A percentile compares a stretch with the other conserved stretches of the same genome.
Evolutionary conservation across 208 protist species (phyloP).

Genomic region (Novymonas esmeraldas): DNA sequence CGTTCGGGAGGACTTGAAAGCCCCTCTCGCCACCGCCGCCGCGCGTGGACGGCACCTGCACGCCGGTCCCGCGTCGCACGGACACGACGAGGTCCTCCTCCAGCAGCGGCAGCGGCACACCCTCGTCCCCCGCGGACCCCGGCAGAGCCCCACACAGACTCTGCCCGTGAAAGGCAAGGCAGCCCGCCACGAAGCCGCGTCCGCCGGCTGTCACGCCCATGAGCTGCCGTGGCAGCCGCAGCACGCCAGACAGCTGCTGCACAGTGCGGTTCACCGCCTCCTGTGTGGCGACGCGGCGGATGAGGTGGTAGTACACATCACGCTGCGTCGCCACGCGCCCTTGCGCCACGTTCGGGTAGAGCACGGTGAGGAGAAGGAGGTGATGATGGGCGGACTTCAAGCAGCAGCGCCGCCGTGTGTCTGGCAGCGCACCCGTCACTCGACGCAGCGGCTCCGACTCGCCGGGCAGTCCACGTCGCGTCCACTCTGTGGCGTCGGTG

Average conservation of each 20-base stretch:
- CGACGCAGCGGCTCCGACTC: no score
- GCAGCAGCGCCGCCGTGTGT: no score
- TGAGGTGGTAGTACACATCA: slow-evolving; percentile 84
- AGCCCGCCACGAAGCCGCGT: slow-evolving; percentile 67
- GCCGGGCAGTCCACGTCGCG: no score
- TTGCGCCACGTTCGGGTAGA: slow-evolving; percentile 48
- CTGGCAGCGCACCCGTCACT: no score
- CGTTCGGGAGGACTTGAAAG: slow-evolving; percentile 40
- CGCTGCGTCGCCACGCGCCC: slow-evolving; percentile 70
- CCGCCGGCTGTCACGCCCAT: slow-evolving; percentile 74
- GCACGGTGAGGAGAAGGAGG: slow-evolving; percentile 48
- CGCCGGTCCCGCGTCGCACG: not conserved
- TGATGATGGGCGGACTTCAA: slow-evolving; percentile 26
- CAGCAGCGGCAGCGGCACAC: slow-evolving; percentile 30
- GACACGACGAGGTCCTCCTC: slow-evolving; percentile 13
- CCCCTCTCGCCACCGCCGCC: not conserved
- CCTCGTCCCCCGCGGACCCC: slow-evolving; percentile 10
- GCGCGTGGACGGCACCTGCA: not conserved
- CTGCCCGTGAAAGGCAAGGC: slow-evolving; percentile 47
- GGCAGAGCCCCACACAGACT: slow-evolving; percentile 11
- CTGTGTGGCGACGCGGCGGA: slow-evolving; percentile 59
- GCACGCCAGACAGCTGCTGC: slow-evolving; percentile 40
- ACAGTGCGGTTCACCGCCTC: slow-evolving; percentile 51
- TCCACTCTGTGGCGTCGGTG: no score
- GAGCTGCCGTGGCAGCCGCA: slow-evolving; percentile 60